Evolutionary conservation across 2,329 filamentous ascomycete genomes (phyloP).

Genomic region (Colletotrichum agaves): DNA sequence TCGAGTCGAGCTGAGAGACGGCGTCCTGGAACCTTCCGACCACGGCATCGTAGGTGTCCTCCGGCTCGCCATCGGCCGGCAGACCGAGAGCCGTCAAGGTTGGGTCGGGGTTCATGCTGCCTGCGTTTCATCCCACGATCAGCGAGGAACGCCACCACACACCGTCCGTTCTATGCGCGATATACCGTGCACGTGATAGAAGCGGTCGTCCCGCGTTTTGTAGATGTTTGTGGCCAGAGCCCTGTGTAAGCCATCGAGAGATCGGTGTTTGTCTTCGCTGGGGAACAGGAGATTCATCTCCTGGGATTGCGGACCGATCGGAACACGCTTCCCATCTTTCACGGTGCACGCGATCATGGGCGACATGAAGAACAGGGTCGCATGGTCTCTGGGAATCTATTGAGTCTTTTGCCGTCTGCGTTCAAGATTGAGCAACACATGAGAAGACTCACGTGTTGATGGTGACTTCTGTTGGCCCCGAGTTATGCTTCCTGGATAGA

Average conservation of each 20-base stretch:
- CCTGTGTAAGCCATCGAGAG: not conserved
- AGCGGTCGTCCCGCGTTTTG: conserved; percentile 41
- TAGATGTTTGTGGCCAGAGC: conserved; percentile 40
- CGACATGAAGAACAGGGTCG: conserved; percentile 30
- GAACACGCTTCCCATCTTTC: not conserved
- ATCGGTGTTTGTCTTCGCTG: conserved; percentile 14
- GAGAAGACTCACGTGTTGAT: conserved; percentile 55
- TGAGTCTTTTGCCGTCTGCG: not conserved
- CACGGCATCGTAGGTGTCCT: too few species aligned
- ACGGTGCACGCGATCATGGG: conserved; percentile 12
- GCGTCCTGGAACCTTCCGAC: not conserved
- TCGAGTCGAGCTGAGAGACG: conserved; percentile 37
- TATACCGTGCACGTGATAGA: conserved; percentile 39
- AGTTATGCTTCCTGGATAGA: conserved; percentile 56
- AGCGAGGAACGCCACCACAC: too few species aligned
- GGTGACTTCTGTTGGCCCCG: conserved; percentile 50
- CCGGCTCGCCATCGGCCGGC: too few species aligned
- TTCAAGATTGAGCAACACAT: too few species aligned
- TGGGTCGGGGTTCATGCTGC: conserved; percentile 34
- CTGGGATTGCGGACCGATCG: not conserved
- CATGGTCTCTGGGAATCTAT: conserved; percentile 25
- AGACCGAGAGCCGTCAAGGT: conserved; percentile 15
- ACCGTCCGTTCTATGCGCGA: too few species aligned
- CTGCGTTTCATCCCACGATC: too few species aligned
- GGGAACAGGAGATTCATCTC: conserved; percentile 7